Evolutionary conservation across 2,329 filamentous ascomycete genomes (phyloP).

Genomic region (Metarhizium sp.): DNA sequence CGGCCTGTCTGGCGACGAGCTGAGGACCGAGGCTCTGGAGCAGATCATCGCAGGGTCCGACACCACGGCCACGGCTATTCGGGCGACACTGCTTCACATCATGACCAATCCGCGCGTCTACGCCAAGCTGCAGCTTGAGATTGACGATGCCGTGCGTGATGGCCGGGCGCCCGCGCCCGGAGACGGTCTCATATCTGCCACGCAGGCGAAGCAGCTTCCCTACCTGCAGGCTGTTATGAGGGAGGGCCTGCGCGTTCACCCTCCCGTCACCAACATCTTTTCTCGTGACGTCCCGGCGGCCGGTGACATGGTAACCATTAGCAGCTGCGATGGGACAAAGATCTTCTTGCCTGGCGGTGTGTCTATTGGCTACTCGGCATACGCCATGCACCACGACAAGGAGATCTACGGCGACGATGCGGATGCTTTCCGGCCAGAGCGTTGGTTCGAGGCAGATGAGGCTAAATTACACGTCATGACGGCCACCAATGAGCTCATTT

Average conservation of each 20-base stretch:
- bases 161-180: conserved; percentile 8
- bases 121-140: conserved; percentile 36
- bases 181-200: conserved; percentile 15
- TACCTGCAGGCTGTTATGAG: conserved; percentile 37
- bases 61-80: conserved; percentile 30
- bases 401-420: conserved; percentile 25
- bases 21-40: conserved; percentile 22
- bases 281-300: conserved; percentile 13
- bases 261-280: conserved; percentile 18
- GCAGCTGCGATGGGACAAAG: conserved; percentile 18
- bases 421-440: conserved; percentile 21
- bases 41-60: conserved; percentile 41
- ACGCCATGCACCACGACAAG: conserved; percentile 20
- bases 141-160: conserved; percentile 35
- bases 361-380: conserved; percentile 20
- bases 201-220: conserved; percentile 27
- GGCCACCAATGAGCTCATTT: conserved; percentile 25
- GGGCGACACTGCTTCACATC: conserved; percentile 41
- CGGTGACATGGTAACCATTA: conserved; percentile 18
- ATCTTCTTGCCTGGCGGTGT: conserved; percentile 21
- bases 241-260: conserved; percentile 26
- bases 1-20: conserved; percentile 22
- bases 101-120: conserved; percentile 39
- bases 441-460: conserved; percentile 25
- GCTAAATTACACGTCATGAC: conserved; percentile 22